phyloP scores from a whole-genome alignment of 2,329 filamentous ascomycete genomes.

The Tolypocladium sp. region DNA sequence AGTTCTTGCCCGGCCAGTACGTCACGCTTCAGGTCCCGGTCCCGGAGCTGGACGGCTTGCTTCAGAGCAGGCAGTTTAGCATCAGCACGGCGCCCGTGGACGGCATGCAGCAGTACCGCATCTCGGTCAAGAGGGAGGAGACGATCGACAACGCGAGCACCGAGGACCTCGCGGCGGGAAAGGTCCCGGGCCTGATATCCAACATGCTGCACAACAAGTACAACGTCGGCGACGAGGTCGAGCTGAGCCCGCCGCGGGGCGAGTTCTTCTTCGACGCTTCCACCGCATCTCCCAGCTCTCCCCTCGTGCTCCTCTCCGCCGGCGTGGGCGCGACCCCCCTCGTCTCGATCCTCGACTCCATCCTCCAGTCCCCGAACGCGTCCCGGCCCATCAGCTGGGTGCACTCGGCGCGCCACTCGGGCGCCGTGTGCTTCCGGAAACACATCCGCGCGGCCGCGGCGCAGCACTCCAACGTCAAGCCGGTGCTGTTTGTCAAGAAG shows the following conservation, averaged over 20 bases:
- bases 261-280: constrained; percentile 53
- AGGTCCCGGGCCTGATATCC: constrained; percentile 38
- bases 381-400: constrained; percentile 50
- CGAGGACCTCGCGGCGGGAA: constrained; percentile 23
- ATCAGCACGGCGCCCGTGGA: constrained; percentile 47
- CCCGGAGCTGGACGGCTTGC: constrained; percentile 46
- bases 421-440: constrained; percentile 44
- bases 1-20: constrained; percentile 64
- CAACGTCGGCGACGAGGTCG: constrained; percentile 40
- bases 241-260: constrained; percentile 46
- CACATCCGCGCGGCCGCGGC: constrained; percentile 35
- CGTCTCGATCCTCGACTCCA: constrained; percentile 53
- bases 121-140: constrained; percentile 64
- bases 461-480: constrained; percentile 14
- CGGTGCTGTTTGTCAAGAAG: constrained; percentile 42
- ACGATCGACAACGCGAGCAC: constrained; percentile 13
- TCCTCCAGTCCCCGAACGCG: constrained; percentile 23
- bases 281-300: constrained; percentile 31
- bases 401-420: constrained; percentile 45
- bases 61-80: constrained; percentile 68
- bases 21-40: constrained; percentile 56
- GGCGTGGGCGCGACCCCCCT: constrained; percentile 62
- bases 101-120: constrained; percentile 54
- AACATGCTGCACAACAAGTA: constrained; percentile 41
- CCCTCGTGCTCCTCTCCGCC: constrained; percentile 57